A percentile compares a stretch with the other conserved stretches of the same genome.
phyloP scores from a whole-genome alignment of 371 early-diverging fungal species.

The Mortierella sp. region DNA sequence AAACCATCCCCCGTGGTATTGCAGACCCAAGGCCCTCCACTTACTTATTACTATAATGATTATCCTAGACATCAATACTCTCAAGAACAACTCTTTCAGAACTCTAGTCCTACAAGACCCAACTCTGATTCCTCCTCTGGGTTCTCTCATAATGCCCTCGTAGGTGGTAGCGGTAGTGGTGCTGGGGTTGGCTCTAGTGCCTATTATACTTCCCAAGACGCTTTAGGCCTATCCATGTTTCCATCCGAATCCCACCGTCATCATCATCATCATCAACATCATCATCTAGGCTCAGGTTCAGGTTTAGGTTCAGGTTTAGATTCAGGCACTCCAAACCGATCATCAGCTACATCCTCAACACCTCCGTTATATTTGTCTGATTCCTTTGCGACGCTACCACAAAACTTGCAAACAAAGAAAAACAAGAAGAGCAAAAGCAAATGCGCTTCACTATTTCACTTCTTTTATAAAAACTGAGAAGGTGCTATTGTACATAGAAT shows the following conservation, averaged over 20 bases:
- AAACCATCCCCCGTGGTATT: neutral
- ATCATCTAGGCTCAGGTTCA: no score
- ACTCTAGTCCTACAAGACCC: neutral
- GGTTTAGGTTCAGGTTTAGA: no score
- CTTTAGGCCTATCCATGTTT: neutral
- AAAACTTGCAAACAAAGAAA: neutral
- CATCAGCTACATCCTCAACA: neutral
- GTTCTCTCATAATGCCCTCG: neutral
- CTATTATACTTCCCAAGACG: neutral
- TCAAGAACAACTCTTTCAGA: neutral
- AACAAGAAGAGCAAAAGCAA: neutral
- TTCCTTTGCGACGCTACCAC: neutral
- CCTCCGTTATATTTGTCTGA: neutral
- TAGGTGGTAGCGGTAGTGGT: neutral
- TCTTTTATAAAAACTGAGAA: neutral
- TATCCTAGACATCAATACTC: neutral
- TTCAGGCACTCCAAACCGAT: neutral
- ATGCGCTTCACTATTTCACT: conserved; percentile 7
- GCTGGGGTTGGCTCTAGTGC: neutral
- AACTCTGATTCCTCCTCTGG: neutral
- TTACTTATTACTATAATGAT: neutral
- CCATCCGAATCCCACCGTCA: no score
- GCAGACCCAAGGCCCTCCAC: neutral
- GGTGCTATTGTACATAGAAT: neutral
- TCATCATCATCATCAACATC: no score